Evolutionary conservation across 306 rosid species (phyloP).

Genomic region (Dalbergia cultrata): DNA sequence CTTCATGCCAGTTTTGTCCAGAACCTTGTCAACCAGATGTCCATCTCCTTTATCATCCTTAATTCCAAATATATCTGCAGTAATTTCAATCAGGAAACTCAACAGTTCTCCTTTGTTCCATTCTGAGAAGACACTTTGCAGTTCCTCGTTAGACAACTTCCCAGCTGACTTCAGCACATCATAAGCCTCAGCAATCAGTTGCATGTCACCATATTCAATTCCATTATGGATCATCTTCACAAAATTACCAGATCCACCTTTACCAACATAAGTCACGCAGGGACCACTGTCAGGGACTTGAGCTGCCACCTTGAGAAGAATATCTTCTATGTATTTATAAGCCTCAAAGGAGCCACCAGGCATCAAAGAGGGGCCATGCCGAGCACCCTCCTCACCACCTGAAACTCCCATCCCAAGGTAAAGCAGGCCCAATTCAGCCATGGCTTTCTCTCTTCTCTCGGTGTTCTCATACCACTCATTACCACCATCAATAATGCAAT

Average conservation of each 20-base stretch:
- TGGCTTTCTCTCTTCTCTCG: conserved; percentile 77
- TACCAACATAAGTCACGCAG: conserved; percentile 78
- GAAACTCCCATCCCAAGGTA: conserved; percentile 94
- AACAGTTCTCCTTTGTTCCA: conserved; percentile 89
- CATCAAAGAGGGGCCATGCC: conserved; percentile 88
- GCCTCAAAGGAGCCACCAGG: conserved; percentile 89
- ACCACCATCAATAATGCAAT: conserved; percentile 87
- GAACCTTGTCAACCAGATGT: conserved; percentile 79
- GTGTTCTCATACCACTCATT: conserved; percentile 94
- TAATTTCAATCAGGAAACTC: conserved; percentile 82
- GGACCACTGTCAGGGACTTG: conserved; percentile 86
- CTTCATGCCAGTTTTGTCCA: conserved; percentile 91
- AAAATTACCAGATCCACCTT: conserved; percentile 89
- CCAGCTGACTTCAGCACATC: conserved; percentile 85
- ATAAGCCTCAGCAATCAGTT: conserved; percentile 85
- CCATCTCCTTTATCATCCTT: conserved; percentile 85
- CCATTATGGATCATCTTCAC: conserved; percentile 90
- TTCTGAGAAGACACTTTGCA: conserved; percentile 65
- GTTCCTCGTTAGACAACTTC: conserved; percentile 80
- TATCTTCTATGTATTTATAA: conserved; percentile 76
- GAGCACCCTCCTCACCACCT: conserved; percentile 91
- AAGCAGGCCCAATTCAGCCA: conserved; percentile 74
- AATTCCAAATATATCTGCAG: conserved; percentile 80
- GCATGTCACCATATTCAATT: conserved; percentile 89
- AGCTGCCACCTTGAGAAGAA: conserved; percentile 89